Evolutionary conservation across 176 grass and related monocot species (phyloP).

Genomic region (Lolium multiflorum): DNA sequence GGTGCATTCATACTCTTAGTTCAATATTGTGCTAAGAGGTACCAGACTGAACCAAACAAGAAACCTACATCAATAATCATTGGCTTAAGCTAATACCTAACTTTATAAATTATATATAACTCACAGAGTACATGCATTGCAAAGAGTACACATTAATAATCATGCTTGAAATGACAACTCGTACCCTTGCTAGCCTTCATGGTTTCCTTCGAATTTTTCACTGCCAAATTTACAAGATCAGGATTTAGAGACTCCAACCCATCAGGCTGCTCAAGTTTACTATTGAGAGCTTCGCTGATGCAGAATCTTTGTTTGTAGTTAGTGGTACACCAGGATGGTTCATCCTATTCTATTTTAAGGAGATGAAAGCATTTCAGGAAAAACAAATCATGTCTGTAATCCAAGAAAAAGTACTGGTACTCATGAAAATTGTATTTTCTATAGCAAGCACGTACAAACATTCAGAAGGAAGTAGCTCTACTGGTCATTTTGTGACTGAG

Average conservation of each 20-base stretch:
- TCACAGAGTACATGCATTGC: too few species aligned
- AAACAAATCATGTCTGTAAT: too few species aligned
- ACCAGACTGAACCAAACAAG: conserved; percentile 1
- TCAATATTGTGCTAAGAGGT: background rate
- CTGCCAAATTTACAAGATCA: conserved; percentile 80
- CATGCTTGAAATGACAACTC: background rate
- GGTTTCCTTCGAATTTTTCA: conserved; percentile 82
- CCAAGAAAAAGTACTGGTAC: too few species aligned
- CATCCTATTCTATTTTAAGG: too few species aligned
- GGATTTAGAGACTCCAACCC: conserved; percentile 80
- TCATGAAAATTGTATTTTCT: too few species aligned
- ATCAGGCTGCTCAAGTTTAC: conserved; percentile 93
- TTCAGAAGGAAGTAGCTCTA: too few species aligned
- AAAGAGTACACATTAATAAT: conserved; percentile 22
- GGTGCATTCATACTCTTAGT: conserved; percentile 5
- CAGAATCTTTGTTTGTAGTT: conserved; percentile 29
- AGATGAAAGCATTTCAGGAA: too few species aligned
- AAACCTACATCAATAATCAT: background rate
- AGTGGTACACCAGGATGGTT: too few species aligned
- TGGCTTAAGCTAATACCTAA: background rate
- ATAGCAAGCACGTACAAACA: too few species aligned
- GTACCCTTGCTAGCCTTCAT: conserved; percentile 73
- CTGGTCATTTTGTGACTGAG: too few species aligned
- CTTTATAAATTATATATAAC: conserved; percentile 4
- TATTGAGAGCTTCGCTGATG: conserved; percentile 93